These are phyloP conservation scores for Stipa capillata DNA, from an alignment of 176 grass and related monocot genomes.

Conservation along the genomic window DNA sequence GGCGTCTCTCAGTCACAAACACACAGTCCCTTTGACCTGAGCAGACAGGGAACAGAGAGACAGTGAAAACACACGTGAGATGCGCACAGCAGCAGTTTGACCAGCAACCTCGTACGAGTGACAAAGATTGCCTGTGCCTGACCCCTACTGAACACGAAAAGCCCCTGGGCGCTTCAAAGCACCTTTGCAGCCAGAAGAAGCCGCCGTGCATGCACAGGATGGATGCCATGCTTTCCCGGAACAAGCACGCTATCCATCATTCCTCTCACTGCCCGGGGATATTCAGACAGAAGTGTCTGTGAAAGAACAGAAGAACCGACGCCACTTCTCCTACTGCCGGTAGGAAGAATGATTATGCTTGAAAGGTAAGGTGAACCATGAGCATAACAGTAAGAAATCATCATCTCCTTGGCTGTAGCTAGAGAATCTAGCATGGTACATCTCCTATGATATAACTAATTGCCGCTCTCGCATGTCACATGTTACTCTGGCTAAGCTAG, in stretches of 20 bases:
- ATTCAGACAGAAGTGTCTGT: not conserved
- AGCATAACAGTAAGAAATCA: too few relatives aligned
- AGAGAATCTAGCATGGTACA: not conserved
- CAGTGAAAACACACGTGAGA: not conserved
- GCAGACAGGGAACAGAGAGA: not conserved
- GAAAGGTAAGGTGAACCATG: not conserved
- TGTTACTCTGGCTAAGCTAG: not conserved
- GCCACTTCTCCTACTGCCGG: too few relatives aligned
- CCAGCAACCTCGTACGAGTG: not conserved
- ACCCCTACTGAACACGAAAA: not conserved
- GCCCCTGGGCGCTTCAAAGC: too few relatives aligned
- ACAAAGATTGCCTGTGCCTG: too few relatives aligned
- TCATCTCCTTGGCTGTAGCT: not conserved
- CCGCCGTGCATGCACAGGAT: not conserved
- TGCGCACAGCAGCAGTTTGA: not conserved
- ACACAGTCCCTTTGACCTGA: not conserved
- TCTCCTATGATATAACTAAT: not conserved
- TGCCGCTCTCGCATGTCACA: not conserved
- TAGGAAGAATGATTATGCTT: not conserved
- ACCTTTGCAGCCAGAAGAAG: not conserved
- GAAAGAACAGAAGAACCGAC: not conserved
- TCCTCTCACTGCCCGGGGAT: not conserved
- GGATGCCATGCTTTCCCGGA: conserved; percentile 3
- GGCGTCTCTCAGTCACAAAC: not conserved
- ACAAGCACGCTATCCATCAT: not conserved